phyloP scores from a whole-genome alignment of 345 rosid genomes.

The Eucalyptus polyanthemos region DNA sequence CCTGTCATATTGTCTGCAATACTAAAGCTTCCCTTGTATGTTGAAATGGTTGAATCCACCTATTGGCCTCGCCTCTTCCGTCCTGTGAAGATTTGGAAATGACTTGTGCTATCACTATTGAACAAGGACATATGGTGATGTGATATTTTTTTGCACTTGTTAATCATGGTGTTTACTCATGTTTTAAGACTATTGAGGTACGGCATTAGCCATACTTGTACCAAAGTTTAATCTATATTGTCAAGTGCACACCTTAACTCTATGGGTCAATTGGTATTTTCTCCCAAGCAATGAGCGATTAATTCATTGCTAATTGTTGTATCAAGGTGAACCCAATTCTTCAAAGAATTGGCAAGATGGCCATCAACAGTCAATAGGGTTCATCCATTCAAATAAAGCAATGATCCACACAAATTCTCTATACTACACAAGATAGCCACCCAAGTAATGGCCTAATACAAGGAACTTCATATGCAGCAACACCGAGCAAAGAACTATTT shows the following conservation, averaged over 20 bases:
- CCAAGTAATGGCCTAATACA: background rate
- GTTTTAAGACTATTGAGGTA: no score
- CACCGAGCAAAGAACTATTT: background rate
- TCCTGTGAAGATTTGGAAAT: background rate
- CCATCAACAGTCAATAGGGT: background rate
- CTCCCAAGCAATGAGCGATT: background rate
- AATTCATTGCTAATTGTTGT: background rate
- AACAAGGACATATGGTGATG: background rate
- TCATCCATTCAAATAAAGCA: background rate
- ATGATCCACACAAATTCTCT: background rate
- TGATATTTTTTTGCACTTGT: no score
- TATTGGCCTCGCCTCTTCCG: background rate
- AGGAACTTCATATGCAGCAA: background rate
- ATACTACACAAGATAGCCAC: background rate
- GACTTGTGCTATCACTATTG: background rate
- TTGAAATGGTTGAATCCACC: background rate
- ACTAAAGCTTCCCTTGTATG: background rate
- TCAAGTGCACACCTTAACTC: background rate
- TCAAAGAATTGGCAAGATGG: background rate
- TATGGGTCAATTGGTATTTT: background rate
- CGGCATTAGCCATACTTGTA: background rate
- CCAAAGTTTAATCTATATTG: background rate
- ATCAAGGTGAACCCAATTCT: background rate
- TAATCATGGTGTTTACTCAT: no score
- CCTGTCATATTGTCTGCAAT: background rate